Evolutionary conservation across 108 stramenopile species (phyloP).

Genomic region (Skeletonema grethae): DNA sequence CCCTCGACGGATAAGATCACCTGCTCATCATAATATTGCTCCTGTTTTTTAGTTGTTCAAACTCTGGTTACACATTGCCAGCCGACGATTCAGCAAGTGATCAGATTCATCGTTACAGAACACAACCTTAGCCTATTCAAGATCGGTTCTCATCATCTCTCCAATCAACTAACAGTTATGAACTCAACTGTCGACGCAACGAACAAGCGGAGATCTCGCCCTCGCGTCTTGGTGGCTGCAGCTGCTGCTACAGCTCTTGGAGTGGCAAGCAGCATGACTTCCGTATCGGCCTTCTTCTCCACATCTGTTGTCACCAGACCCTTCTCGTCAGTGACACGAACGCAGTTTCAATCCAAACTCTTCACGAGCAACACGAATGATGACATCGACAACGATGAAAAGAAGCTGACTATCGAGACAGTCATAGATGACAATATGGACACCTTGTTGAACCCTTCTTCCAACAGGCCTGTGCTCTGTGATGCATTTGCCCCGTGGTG

Average conservation of each 20-base stretch:
- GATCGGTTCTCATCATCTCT: background rate
- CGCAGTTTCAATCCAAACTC: background rate
- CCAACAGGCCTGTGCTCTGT: conserved; percentile 12
- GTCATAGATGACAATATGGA: conserved; percentile 13
- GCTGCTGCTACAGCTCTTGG: background rate
- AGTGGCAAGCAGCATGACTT: background rate
- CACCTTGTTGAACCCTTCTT: conserved; percentile 5
- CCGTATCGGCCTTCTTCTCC: conserved; percentile 6
- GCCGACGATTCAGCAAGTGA: too few species aligned
- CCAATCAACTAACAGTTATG: background rate
- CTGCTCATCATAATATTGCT: too few species aligned
- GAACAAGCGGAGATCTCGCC: background rate
- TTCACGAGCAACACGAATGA: background rate
- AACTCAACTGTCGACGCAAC: background rate
- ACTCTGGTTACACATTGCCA: too few species aligned
- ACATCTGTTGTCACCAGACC: conserved; percentile 1
- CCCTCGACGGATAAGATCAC: too few species aligned
- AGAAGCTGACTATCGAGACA: conserved; percentile 8
- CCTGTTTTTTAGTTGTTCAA: too few species aligned
- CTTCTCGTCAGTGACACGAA: background rate
- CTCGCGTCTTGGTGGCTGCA: background rate
- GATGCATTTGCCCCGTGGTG: conserved; percentile 1
- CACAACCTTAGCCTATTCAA: too few species aligned
- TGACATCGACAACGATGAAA: background rate
- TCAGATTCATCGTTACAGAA: too few species aligned